Conservation (phyloP, 176 grass and related monocot species). For the Phragmites australis region DNA sequence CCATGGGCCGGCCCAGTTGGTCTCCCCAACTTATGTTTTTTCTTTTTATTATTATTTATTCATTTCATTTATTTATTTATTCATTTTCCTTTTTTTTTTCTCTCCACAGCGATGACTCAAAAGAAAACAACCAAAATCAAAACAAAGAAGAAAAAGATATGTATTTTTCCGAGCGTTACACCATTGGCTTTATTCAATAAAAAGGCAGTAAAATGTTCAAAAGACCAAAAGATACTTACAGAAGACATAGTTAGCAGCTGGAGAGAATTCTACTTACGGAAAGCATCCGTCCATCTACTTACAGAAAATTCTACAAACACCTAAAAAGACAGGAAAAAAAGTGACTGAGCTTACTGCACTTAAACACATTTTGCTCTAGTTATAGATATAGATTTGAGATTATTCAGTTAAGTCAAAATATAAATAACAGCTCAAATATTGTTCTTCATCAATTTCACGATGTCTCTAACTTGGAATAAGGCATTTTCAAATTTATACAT, state of each 20-base stretch:
- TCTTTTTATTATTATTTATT: no score
- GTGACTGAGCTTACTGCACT: neutral
- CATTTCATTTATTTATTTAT: no score
- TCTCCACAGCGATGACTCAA: no score
- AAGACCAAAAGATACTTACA: slow-evolving; percentile 9
- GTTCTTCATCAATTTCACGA: neutral
- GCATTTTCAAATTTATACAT: slow-evolving; percentile 11
- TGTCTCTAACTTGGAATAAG: neutral
- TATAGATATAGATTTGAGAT: neutral
- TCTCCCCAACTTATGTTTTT: no score
- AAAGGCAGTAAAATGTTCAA: no score
- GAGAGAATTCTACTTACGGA: slow-evolving; percentile 63
- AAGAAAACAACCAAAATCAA: no score
- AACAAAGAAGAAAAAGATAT: no score
- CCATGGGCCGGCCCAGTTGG: no score
- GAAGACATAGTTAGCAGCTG: neutral
- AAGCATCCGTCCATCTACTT: slow-evolving; percentile 88
- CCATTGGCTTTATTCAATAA: no score
- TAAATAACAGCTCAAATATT: neutral
- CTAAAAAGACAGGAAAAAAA: slow-evolving; percentile 42
- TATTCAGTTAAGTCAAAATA: neutral
- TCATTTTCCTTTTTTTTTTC: no score
- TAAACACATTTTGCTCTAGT: slow-evolving; percentile 7
- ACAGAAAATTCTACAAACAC: slow-evolving; percentile 93
- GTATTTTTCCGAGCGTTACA: no score